Conservation (phyloP, 148 eudicot genomes). For the Bassia scoparia region DNA sequence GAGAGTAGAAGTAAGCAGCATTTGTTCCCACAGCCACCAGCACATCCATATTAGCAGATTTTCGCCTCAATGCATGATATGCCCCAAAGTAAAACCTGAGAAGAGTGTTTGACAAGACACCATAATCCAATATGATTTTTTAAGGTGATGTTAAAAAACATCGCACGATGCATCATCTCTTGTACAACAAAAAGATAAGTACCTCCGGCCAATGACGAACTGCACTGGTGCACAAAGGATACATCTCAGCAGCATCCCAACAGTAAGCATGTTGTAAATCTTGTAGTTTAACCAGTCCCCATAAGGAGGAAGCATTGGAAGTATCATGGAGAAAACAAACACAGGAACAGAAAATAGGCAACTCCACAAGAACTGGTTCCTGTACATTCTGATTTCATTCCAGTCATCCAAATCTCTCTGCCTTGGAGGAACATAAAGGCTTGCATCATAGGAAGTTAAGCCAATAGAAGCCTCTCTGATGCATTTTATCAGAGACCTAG, state of each 20-base stretch:
- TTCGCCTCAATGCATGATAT: slow-evolving; percentile 80
- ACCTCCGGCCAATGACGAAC: slow-evolving; percentile 86
- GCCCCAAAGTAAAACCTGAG: slow-evolving; percentile 86
- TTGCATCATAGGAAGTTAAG: slow-evolving; percentile 54
- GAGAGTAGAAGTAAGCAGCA: slow-evolving; percentile 94
- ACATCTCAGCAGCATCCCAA: slow-evolving; percentile 86
- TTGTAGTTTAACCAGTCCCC: slow-evolving; percentile 85
- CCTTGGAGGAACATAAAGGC: slow-evolving; percentile 60
- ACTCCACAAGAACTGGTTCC: slow-evolving; percentile 77
- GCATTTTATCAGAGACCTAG: slow-evolving; percentile 71
- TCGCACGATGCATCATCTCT: background rate
- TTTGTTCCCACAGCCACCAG: slow-evolving; percentile 94
- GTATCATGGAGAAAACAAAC: slow-evolving; percentile 76
- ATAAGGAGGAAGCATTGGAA: slow-evolving; percentile 83
- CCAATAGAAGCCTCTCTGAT: slow-evolving; percentile 55
- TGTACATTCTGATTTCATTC: slow-evolving; percentile 53
- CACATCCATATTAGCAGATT: slow-evolving; percentile 97
- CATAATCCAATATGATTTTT: background rate
- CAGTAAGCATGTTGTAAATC: slow-evolving; percentile 66
- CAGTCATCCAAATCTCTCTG: slow-evolving; percentile 57
- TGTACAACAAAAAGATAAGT: slow-evolving; percentile 13
- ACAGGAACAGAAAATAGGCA: slow-evolving; percentile 80
- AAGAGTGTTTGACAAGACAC: slow-evolving; percentile 21
- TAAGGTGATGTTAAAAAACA: background rate
- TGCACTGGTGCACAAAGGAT: slow-evolving; percentile 87